Conservation (phyloP, 2,329 filamentous ascomycete genomes). For the Microsporum audouinii region DNA sequence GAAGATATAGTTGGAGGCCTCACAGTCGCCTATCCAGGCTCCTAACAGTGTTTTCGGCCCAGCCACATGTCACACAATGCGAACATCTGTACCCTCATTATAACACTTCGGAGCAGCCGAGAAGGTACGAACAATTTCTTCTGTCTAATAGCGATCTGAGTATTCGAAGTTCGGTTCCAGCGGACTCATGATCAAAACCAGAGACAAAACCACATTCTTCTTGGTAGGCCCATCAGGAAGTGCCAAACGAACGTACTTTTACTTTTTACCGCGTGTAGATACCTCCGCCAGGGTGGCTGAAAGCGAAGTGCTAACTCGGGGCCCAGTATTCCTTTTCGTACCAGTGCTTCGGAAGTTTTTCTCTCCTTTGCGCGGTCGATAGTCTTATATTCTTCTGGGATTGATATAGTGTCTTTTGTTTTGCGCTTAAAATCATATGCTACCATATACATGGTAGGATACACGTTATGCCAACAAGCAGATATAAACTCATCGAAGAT, state of each 20-base stretch:
- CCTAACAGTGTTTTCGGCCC: no score
- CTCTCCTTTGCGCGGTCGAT: conserved; percentile 7
- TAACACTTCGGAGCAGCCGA: no score
- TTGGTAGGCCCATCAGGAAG: neutral
- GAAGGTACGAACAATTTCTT: no score
- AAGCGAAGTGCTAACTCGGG: conserved; percentile 8
- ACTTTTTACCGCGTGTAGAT: conserved; percentile 3
- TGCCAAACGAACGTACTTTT: neutral
- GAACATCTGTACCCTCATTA: no score
- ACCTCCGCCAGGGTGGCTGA: conserved; percentile 8
- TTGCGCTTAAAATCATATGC: conserved; percentile 17
- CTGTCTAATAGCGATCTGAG: no score
- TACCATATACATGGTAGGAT: conserved; percentile 16
- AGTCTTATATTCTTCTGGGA: conserved; percentile 9
- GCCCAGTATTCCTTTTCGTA: conserved; percentile 9
- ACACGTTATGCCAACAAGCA: conserved; percentile 17
- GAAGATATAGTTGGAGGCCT: no score
- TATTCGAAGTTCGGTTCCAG: neutral
- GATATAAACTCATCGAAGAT: conserved; percentile 15
- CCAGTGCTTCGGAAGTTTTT: conserved; percentile 7
- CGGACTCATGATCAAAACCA: neutral
- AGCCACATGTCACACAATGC: no score
- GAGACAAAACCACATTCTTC: neutral
- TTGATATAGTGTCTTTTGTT: conserved; percentile 11
- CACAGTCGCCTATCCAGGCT: no score